Base-by-base conservation (phyloP, 768 basidiomycete species). In the Tremella fuciformis region DNA sequence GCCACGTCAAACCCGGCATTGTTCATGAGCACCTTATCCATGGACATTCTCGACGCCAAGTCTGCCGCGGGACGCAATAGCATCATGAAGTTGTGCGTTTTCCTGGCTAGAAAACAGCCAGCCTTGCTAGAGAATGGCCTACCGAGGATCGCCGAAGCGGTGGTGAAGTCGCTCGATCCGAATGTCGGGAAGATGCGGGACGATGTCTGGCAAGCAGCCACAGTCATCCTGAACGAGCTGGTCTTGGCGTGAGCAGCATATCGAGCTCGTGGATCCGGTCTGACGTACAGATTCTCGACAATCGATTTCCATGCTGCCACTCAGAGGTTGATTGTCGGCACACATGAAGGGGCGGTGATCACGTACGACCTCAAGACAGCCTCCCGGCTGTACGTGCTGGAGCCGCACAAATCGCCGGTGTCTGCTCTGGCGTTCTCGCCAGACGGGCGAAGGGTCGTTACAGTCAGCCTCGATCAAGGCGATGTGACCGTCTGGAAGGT, bases 91-190 rank as follows among this genome's bases (percentile, higher is more conserved):
- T 83, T 99, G 2, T 84, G 98, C 13, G 91, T 91, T 0, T 92
- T 93, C 70, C 80, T 99, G 62, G 91, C 96, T 59, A 85, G 89
- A 73, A 98, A 94, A 88, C 86, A 88, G 67, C 92, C 93, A 1
- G 79, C 88, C 24, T 85, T 94, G 8, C 79, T 98, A 42, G 87
- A 90, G 64, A 84, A 88, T 2, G 88, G 87, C 65, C 79, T 98
- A 24, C 88, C 93, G 0, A 83, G 86, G 41, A 79, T 97, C 46
- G 87, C 91, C 77, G 96, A 98, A 73, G 91, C 93, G 0, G 91
- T 98, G 0, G 92, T 98, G 16, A 93, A 92, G 73, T 96, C 91
- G 0, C 80, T 99, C 56, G 94, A 99, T 77, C 96, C 96, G 15
- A 93, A 89, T 53, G 73, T 85, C 81, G 42, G 89, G 81, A 70